A percentile compares a stretch with the other conserved stretches of the same genome.
These are phyloP conservation scores for Aureobasidium sp. DNA, from an alignment of 2,329 filamentous ascomycete genomes.

Conservation along the genomic window DNA sequence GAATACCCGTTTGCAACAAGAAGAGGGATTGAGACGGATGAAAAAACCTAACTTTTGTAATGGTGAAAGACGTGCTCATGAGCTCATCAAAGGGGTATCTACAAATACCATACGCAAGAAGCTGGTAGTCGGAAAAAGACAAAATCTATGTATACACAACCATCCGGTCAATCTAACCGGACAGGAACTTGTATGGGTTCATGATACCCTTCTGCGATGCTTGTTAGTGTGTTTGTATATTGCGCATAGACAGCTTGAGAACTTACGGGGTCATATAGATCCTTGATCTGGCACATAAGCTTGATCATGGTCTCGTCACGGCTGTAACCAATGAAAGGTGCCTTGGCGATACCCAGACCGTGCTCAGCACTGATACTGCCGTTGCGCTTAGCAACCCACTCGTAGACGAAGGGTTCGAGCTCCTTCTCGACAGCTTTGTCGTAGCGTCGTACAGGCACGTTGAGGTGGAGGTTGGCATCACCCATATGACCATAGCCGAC, in stretches of 20 bases:
- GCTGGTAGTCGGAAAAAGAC: background rate
- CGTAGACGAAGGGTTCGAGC: conserved; percentile 92
- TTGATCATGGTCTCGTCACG: conserved; percentile 76
- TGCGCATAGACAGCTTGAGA: conserved; percentile 13
- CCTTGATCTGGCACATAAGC: conserved; percentile 93
- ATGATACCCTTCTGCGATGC: conserved; percentile 77
- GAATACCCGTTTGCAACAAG: too few species aligned
- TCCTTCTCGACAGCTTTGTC: conserved; percentile 78
- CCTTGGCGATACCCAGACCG: conserved; percentile 88
- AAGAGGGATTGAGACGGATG: background rate
- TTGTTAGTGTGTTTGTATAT: conserved; percentile 16
- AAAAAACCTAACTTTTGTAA: background rate
- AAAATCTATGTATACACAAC: background rate
- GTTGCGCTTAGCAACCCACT: conserved; percentile 82
- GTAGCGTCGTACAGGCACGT: conserved; percentile 73
- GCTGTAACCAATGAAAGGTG: conserved; percentile 89
- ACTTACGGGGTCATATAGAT: conserved; percentile 85
- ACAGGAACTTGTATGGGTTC: conserved; percentile 97
- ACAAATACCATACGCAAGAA: conserved; percentile 9
- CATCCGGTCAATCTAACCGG: conserved; percentile 14
- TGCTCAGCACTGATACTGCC: conserved; percentile 97
- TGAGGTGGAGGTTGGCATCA: conserved; percentile 89
- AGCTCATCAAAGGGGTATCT: conserved; percentile 9
- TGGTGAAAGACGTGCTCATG: background rate
- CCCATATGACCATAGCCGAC: conserved; percentile 98